Evolutionary conservation across 208 protist genomes (phyloP).

Genomic region (Strigomonas oncopelti): DNA sequence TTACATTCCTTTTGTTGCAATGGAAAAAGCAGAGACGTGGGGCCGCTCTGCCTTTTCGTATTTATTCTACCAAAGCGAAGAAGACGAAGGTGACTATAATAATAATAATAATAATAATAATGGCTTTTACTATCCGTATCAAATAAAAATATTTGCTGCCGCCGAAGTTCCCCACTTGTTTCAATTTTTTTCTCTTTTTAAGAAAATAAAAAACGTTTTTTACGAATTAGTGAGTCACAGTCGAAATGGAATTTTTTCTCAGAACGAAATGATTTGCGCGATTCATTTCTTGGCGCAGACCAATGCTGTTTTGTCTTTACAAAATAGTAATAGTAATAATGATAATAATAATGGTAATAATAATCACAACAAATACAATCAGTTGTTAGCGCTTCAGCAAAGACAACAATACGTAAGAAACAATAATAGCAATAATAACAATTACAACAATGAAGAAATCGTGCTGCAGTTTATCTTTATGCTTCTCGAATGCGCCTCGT

Average conservation of each 20-base stretch:
- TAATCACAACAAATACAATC: not conserved
- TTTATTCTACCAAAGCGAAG: not conserved
- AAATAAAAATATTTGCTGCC: not conserved
- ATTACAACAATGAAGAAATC: too few species aligned
- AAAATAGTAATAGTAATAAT: constrained; percentile 2
- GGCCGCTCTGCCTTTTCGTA: not conserved
- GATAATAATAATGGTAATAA: constrained; percentile 9
- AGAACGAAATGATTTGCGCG: constrained; percentile 1
- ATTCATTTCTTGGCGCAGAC: not conserved
- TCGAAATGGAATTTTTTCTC: not conserved
- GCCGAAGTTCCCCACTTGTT: not conserved
- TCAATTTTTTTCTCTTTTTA: not conserved
- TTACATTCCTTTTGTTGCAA: not conserved
- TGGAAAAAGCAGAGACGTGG: not conserved
- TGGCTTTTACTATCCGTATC: too few species aligned
- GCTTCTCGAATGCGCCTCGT: too few species aligned
- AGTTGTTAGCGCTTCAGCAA: too few species aligned
- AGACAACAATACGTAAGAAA: too few species aligned
- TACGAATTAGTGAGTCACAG: not conserved
- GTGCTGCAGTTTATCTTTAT: too few species aligned
- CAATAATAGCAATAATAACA: too few species aligned
- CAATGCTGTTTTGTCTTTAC: not conserved
- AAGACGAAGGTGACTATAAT: too few species aligned
- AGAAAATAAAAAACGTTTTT: not conserved
- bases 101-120: too few species aligned